Evolutionary conservation across 2,329 filamentous ascomycete genomes (phyloP).

Genomic region (Cladophialophora psammophila): DNA sequence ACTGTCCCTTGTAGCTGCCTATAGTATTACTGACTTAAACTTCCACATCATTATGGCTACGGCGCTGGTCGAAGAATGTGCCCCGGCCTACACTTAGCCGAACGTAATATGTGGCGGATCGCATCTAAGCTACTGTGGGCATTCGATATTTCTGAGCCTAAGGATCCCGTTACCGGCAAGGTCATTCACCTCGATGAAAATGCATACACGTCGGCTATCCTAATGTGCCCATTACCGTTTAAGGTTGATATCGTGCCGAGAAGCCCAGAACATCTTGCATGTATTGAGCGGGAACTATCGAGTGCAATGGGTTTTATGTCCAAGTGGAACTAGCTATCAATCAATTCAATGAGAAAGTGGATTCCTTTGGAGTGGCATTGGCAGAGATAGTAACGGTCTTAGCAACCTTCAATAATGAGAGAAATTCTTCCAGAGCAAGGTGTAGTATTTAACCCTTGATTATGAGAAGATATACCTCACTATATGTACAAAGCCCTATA

Average conservation of each 20-base stretch:
- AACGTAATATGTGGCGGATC: slow-evolving; percentile 7
- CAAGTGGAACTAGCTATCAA: not conserved
- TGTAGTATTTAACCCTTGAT: not conserved
- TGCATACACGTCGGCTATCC: slow-evolving; percentile 16
- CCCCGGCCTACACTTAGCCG: slow-evolving; percentile 12
- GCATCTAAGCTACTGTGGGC: slow-evolving; percentile 4
- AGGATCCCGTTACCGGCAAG: slow-evolving; percentile 8
- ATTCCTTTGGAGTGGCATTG: no score
- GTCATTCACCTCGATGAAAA: slow-evolving; percentile 17
- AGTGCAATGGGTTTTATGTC: not conserved
- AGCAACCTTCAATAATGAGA: not conserved
- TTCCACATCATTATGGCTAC: slow-evolving; percentile 8
- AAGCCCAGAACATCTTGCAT: slow-evolving; percentile 6
- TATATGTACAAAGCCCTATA: no score
- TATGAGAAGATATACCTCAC: not conserved
- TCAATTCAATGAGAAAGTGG: no score
- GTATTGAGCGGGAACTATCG: not conserved
- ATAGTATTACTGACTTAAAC: not conserved
- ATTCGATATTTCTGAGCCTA: slow-evolving; percentile 13
- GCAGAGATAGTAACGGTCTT: not conserved
- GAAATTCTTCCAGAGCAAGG: not conserved
- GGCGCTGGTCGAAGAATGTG: slow-evolving; percentile 13
- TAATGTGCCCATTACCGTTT: slow-evolving; percentile 15
- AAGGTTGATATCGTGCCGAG: slow-evolving; percentile 15
- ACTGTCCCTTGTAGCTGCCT: not conserved